Percentiles rank a stretch among this genome's conserved stretches.
Evolutionary conservation across 2,329 filamentous ascomycete genomes (phyloP).

Genomic region (Diaporthe ilicicola): DNA sequence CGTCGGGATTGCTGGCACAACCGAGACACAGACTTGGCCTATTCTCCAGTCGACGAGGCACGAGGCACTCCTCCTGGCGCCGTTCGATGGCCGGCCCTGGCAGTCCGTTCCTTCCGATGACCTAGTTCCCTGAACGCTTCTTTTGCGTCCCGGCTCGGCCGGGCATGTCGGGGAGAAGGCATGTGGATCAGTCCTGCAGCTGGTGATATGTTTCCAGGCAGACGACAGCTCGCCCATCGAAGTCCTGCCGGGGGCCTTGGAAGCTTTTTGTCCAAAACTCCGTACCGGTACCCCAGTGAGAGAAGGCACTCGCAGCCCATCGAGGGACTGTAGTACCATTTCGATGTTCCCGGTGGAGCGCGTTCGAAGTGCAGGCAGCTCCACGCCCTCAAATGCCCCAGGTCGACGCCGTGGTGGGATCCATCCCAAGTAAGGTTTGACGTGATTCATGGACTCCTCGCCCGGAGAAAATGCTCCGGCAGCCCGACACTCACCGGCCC

Average conservation of each 20-base stretch:
- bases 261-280: background rate
- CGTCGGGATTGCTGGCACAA: background rate
- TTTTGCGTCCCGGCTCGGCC: background rate
- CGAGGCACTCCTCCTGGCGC: background rate
- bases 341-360: background rate
- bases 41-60: background rate
- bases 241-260: background rate
- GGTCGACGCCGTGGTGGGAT: background rate
- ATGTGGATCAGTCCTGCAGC: background rate
- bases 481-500: background rate
- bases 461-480: constrained; percentile 19
- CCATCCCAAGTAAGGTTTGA: background rate
- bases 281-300: background rate
- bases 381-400: background rate
- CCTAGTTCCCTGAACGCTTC: background rate
- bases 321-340: background rate
- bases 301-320: background rate
- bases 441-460: constrained; percentile 11
- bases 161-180: background rate
- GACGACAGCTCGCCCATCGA: background rate
- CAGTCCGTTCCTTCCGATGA: background rate
- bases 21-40: too few relatives aligned
- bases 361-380: background rate
- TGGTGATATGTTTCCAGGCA: background rate
- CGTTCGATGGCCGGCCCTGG: background rate